Evolutionary conservation across 1,284 basidiomycete species (phyloP).

Genomic region (Sanghuangporus weigelae): DNA sequence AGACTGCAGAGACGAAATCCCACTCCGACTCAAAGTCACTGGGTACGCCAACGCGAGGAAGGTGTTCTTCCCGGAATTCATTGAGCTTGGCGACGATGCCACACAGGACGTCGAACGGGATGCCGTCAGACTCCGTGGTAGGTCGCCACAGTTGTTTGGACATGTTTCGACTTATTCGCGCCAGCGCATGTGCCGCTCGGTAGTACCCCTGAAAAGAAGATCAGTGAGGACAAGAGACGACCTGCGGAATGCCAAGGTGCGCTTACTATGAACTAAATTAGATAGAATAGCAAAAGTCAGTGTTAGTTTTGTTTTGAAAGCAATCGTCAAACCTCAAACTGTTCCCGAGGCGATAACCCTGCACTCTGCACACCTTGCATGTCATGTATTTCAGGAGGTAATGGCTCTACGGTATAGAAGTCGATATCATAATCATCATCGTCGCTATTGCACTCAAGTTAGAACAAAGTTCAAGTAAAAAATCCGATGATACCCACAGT

Average conservation of each 20-base stretch:
- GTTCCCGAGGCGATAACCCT: slow-evolving; percentile 62
- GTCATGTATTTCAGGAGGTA: slow-evolving; percentile 43
- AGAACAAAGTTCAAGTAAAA: slow-evolving; percentile 24
- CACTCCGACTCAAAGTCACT: slow-evolving; percentile 77
- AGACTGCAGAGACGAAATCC: slow-evolving; percentile 84
- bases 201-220: slow-evolving; percentile 59
- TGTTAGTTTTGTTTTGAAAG: slow-evolving; percentile 13
- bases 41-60: slow-evolving; percentile 79
- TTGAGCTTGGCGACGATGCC: slow-evolving; percentile 56
- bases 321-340: slow-evolving; percentile 53
- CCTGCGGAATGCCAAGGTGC: slow-evolving; percentile 28
- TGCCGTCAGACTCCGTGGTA: slow-evolving; percentile 65
- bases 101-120: slow-evolving; percentile 60
- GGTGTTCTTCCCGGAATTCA: slow-evolving; percentile 73
- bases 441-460: slow-evolving; percentile 43
- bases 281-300: slow-evolving; percentile 8
- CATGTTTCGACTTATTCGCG: slow-evolving; percentile 73
- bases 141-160: slow-evolving; percentile 77
- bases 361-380: slow-evolving; percentile 31
- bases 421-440: slow-evolving; percentile 71
- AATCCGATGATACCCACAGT: slow-evolving; percentile 48
- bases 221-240: slow-evolving; percentile 2
- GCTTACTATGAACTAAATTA: slow-evolving; percentile 35
- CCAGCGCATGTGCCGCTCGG: slow-evolving; percentile 73
- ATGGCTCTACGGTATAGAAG: slow-evolving; percentile 70